phyloP scores from a whole-genome alignment of 371 early-diverging fungal species.

The Neoconidiobolus thromboides region DNA sequence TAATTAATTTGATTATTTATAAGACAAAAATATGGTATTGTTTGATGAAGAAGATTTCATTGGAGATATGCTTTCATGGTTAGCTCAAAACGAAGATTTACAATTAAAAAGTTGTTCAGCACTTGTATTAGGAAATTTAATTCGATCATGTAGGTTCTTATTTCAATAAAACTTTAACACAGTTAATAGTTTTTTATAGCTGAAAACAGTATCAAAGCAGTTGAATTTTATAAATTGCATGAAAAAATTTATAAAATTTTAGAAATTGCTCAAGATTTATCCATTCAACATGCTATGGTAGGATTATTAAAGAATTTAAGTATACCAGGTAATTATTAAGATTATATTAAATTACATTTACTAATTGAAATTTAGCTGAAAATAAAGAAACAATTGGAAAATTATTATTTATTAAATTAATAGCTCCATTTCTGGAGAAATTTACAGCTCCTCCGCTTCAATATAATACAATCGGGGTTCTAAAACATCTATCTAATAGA shows the following conservation, averaged over 20 bases:
- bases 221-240: constrained; percentile 24
- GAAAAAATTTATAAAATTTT: constrained; percentile 22
- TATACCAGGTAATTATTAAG: constrained; percentile 23
- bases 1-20: too few relatives aligned
- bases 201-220: constrained; percentile 30
- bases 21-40: not conserved
- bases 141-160: constrained; percentile 23
- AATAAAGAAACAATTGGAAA: constrained; percentile 30
- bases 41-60: constrained; percentile 14
- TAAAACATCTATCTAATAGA: constrained; percentile 30
- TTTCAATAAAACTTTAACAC: not conserved
- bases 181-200: constrained; percentile 13
- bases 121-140: constrained; percentile 35
- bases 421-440: constrained; percentile 27
- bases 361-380: constrained; percentile 10
- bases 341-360: not conserved
- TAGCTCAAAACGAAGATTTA: constrained; percentile 15
- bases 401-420: constrained; percentile 20
- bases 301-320: constrained; percentile 38
- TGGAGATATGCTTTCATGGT: constrained; percentile 23
- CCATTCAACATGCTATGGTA: constrained; percentile 32
- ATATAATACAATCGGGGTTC: constrained; percentile 30
- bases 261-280: constrained; percentile 26
- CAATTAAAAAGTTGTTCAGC: constrained; percentile 23
- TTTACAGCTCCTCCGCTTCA: constrained; percentile 39